phyloP scores from a whole-genome alignment of 257 asterid species.

The Lantana camara region DNA sequence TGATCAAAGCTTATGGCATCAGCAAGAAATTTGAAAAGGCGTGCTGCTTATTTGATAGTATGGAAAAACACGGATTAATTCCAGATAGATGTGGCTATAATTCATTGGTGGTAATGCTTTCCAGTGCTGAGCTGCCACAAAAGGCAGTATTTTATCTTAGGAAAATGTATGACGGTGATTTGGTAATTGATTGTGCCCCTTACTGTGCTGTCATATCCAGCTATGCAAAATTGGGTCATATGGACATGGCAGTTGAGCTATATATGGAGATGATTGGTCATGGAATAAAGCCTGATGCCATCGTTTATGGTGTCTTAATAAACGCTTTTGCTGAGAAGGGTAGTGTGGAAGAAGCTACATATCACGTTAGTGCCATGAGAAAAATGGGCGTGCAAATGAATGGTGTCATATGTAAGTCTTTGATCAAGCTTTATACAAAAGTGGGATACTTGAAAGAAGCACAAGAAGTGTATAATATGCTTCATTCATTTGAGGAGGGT shows the following conservation, averaged over 20 bases:
- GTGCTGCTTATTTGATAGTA: conserved; percentile 62
- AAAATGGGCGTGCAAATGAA: conserved; percentile 56
- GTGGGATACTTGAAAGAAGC: conserved; percentile 87
- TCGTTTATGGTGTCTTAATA: conserved; percentile 78
- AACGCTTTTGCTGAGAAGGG: conserved; percentile 86
- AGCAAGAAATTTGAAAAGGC: conserved; percentile 73
- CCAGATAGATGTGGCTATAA: conserved; percentile 86
- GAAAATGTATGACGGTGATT: conserved; percentile 70
- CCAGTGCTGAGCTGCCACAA: conserved; percentile 72
- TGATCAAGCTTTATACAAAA: conserved; percentile 86
- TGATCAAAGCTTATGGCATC: conserved; percentile 91
- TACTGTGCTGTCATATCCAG: conserved; percentile 84
- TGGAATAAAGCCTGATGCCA: conserved; percentile 66
- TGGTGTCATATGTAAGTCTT: conserved; percentile 60
- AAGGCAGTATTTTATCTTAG: conserved; percentile 57
- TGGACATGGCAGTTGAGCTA: conserved; percentile 58
- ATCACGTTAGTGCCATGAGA: conserved; percentile 50
- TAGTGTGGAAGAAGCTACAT: conserved; percentile 54
- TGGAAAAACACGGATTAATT: conserved; percentile 55
- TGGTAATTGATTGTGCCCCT: conserved; percentile 73
- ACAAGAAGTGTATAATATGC: conserved; percentile 51
- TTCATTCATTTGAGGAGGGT: conserved; percentile 47
- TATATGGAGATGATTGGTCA: conserved; percentile 62
- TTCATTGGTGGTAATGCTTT: conserved; percentile 81
- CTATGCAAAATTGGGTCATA: conserved; percentile 59